These are phyloP conservation scores for Backusella psychrophila DNA, from an alignment of 192 early-diverging fungal species.

Conservation along the genomic window DNA sequence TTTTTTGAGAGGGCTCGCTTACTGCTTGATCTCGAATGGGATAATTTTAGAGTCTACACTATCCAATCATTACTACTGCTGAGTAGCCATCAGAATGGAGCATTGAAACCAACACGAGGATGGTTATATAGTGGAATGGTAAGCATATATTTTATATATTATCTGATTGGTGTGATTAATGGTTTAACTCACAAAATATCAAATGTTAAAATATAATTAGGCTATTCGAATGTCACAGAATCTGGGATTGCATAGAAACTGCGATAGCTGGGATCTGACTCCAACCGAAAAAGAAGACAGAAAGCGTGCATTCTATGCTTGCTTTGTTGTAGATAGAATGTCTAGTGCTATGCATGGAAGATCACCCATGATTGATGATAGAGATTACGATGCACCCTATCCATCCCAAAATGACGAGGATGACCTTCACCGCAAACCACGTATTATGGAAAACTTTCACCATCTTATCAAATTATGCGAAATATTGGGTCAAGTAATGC, in stretches of 20 bases:
- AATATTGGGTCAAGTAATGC: slow-evolving; percentile 50
- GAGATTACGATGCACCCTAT: slow-evolving; percentile 40
- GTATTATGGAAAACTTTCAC: slow-evolving; percentile 37
- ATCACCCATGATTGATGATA: slow-evolving; percentile 46
- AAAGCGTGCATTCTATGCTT: slow-evolving; percentile 72
- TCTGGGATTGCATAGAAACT: slow-evolving; percentile 73
- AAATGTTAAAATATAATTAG: slow-evolving; percentile 5
- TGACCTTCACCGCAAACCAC: not conserved
- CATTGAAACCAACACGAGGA: slow-evolving; percentile 22
- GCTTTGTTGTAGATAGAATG: slow-evolving; percentile 68
- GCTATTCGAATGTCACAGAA: slow-evolving; percentile 79
- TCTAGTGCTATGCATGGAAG: slow-evolving; percentile 65
- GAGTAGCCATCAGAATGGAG: slow-evolving; percentile 35
- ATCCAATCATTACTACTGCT: slow-evolving; percentile 31
- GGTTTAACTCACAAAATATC: not conserved
- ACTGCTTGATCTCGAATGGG: slow-evolving; percentile 32
- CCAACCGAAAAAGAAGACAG: slow-evolving; percentile 59
- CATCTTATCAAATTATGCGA: slow-evolving; percentile 28
- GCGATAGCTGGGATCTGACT: slow-evolving; percentile 50
- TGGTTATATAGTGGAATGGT: slow-evolving; percentile 40
- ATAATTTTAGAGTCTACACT: slow-evolving; percentile 29
- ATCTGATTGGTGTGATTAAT: not conserved
- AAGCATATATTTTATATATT: not conserved
- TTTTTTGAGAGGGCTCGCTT: slow-evolving; percentile 49
- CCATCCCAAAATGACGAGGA: slow-evolving; percentile 20